These are phyloP conservation scores for Olyra latifolia DNA, from an alignment of 176 grass and related monocot species.

Conservation along the genomic window DNA sequence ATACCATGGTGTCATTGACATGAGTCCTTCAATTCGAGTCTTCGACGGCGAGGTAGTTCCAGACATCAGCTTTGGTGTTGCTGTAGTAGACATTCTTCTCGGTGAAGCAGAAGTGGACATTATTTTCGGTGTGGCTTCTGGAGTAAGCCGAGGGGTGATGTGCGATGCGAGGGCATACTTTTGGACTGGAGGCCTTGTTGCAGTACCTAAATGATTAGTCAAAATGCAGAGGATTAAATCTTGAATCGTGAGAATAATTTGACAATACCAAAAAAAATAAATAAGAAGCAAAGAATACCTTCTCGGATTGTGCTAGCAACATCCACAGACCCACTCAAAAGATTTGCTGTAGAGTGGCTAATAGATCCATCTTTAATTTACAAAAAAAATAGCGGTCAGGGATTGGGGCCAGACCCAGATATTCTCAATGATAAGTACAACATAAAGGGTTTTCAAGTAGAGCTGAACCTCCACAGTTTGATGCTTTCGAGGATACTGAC, in stretches of 20 bases:
- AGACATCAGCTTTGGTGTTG: constrained; percentile 76
- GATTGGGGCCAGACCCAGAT: neutral
- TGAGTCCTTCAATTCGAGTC: constrained; percentile 53
- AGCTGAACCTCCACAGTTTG: constrained; percentile 54
- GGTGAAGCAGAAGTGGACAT: constrained; percentile 68
- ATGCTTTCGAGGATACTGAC: constrained; percentile 48
- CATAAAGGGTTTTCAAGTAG: neutral
- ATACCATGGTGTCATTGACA: constrained; percentile 89
- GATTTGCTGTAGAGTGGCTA: constrained; percentile 30
- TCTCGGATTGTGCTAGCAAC: constrained; percentile 46
- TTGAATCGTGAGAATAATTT: neutral
- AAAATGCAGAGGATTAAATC: constrained; percentile 18
- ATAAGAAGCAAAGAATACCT: constrained; percentile 32
- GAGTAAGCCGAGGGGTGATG: constrained; percentile 49
- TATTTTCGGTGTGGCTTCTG: constrained; percentile 57
- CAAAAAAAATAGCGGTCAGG: constrained; percentile 9
- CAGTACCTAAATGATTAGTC: constrained; percentile 43
- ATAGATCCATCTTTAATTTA: constrained; percentile 51
- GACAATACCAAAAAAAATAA: neutral
- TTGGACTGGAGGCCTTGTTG: constrained; percentile 38
- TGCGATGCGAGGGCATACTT: constrained; percentile 49
- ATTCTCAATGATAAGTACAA: neutral
- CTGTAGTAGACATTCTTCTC: constrained; percentile 50
- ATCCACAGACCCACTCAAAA: constrained; percentile 33
- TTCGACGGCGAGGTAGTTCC: constrained; percentile 74